Evolutionary conservation across 768 basidiomycete genomes (phyloP).

Genomic region (Inosperma sp.): DNA sequence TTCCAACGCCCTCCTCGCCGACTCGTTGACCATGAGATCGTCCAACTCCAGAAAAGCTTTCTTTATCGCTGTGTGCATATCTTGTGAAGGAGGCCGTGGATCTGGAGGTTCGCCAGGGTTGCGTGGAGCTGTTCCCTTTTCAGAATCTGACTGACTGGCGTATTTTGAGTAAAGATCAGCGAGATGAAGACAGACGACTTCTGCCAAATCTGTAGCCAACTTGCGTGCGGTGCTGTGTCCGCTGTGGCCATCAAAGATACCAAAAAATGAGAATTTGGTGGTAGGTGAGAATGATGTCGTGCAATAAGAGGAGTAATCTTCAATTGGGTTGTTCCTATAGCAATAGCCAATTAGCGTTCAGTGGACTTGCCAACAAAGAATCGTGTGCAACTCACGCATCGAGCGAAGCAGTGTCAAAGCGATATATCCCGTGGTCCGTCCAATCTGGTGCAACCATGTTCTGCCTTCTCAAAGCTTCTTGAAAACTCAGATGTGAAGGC

Average conservation of each 20-base stretch:
- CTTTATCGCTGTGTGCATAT: constrained; percentile 35
- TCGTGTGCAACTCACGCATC: not conserved
- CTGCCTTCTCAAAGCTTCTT: not conserved
- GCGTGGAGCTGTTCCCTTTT: not conserved
- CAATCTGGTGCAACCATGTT: not conserved
- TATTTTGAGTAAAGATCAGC: constrained; percentile 23
- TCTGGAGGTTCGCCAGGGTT: constrained; percentile 11
- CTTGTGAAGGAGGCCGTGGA: constrained; percentile 24
- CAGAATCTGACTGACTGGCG: no score
- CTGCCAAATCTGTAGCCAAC: constrained; percentile 30
- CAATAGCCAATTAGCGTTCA: not conserved
- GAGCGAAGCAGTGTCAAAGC: not conserved
- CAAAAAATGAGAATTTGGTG: constrained; percentile 24
- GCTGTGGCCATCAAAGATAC: constrained; percentile 30
- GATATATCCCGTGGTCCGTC: constrained; percentile 2
- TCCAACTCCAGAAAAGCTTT: constrained; percentile 38
- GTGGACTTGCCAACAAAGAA: not conserved
- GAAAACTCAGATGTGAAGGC: not conserved
- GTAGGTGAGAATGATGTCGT: constrained; percentile 15
- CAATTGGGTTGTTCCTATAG: constrained; percentile 13
- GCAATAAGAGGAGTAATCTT: constrained; percentile 11
- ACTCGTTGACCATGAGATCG: constrained; percentile 36
- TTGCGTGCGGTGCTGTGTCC: constrained; percentile 31
- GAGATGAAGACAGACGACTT: constrained; percentile 20
- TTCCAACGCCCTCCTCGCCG: constrained; percentile 24